A percentile compares a stretch with the other conserved stretches of the same genome.
Conservation (phyloP, 1,284 basidiomycete species). For the Trametes sp. region DNA sequence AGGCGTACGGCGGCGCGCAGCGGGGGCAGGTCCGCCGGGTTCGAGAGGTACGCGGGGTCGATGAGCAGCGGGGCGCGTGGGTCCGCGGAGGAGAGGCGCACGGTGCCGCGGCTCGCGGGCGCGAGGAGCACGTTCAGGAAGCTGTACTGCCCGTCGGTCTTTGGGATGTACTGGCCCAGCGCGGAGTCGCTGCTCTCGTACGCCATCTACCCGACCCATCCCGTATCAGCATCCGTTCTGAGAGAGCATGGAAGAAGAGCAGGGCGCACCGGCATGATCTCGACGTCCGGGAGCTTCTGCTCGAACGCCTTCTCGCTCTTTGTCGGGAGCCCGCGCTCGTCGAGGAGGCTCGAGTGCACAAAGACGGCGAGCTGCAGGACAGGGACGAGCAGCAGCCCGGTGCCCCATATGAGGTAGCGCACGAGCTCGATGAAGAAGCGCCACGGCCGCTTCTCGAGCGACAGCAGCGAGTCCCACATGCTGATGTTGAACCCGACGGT, state of each 20-base stretch:
- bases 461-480: conserved; percentile 38
- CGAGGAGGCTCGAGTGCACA: conserved; percentile 38
- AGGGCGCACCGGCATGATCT: conserved; percentile 44
- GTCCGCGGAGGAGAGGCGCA: conserved; percentile 47
- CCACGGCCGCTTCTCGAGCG: conserved; percentile 35
- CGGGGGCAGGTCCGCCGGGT: conserved; percentile 38
- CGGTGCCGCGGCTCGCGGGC: conserved; percentile 43
- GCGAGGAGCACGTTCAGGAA: conserved; percentile 43
- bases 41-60: conserved; percentile 50
- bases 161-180: conserved; percentile 15
- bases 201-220: conserved; percentile 34
- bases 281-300: conserved; percentile 44
- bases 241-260: conserved; percentile 1
- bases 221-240: conserved; percentile 13
- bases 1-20: conserved; percentile 51
- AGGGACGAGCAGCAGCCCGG: conserved; percentile 41
- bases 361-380: conserved; percentile 43
- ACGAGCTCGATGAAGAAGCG: conserved; percentile 41
- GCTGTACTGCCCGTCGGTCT: conserved; percentile 36
- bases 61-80: conserved; percentile 47
- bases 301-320: conserved; percentile 31
- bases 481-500: conserved; percentile 36
- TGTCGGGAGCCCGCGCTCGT: conserved; percentile 31
- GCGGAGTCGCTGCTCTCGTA: conserved; percentile 32
- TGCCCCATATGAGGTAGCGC: conserved; percentile 42